phyloP scores from a whole-genome alignment of 1,284 basidiomycete genomes.

The Papiliotrema laurentii region DNA sequence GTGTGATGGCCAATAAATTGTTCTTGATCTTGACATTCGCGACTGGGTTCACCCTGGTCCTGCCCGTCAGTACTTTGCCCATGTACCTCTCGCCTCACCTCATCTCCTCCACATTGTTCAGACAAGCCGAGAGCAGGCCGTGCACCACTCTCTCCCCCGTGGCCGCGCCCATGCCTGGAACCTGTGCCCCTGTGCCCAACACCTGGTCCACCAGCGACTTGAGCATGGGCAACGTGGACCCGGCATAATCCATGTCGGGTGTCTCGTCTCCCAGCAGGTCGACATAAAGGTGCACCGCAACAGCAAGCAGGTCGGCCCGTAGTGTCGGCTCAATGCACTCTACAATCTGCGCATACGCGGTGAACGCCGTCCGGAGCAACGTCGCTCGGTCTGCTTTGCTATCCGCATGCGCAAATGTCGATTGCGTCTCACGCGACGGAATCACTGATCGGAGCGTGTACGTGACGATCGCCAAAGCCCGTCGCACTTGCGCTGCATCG shows the following conservation, averaged over 20 bases:
- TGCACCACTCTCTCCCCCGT: slow-evolving; percentile 60
- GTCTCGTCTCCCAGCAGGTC: slow-evolving; percentile 81
- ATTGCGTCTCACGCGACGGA: slow-evolving; percentile 55
- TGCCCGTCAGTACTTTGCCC: slow-evolving; percentile 37
- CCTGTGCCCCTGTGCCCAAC: slow-evolving; percentile 23
- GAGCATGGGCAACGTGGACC: slow-evolving; percentile 70
- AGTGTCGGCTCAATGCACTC: slow-evolving; percentile 56
- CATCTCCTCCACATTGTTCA: slow-evolving; percentile 86
- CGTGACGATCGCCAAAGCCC: slow-evolving; percentile 53
- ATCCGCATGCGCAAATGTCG: slow-evolving; percentile 53
- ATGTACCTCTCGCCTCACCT: slow-evolving; percentile 55
- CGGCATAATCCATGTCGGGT: slow-evolving; percentile 68
- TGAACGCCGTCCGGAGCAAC: slow-evolving; percentile 65
- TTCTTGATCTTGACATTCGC: slow-evolving; percentile 82
- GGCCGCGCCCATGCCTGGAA: slow-evolving; percentile 26
- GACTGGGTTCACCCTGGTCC: slow-evolving; percentile 70
- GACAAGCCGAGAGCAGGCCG: slow-evolving; percentile 76
- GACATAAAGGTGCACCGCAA: slow-evolving; percentile 74
- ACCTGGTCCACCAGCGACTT: slow-evolving; percentile 64
- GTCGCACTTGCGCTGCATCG: slow-evolving; percentile 36
- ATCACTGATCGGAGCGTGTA: slow-evolving; percentile 70
- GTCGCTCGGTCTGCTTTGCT: slow-evolving; percentile 56
- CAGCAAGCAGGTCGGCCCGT: slow-evolving; percentile 64
- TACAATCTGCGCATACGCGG: slow-evolving; percentile 62
- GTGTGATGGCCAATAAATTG: slow-evolving; percentile 79